Evolutionary conservation across 2,329 filamentous ascomycete genomes (phyloP), one percentile per base, ranked within the genome.

Genomic region (Rhytidhysteron rufulum): DNA sequence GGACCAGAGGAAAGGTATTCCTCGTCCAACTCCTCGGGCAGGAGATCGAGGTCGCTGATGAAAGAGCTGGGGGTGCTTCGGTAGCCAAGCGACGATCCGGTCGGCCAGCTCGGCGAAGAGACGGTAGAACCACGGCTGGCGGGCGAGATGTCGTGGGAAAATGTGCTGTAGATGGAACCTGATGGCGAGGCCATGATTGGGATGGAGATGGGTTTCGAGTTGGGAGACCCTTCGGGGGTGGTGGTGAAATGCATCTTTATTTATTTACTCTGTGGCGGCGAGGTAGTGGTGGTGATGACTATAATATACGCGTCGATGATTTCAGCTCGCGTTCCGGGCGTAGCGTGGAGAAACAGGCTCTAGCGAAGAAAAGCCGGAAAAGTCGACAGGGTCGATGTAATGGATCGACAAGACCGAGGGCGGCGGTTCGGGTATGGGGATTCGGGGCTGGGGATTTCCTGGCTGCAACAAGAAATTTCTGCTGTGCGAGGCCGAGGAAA

Each of bases 11-110:
- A 13, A 25, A 37, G 25, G 19, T n/a, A 49, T 25, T 57, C 53
- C 48, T 63, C 60, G 42, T 65, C 56, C 22, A 60, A 51, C 49
- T 65, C 61, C 34, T 65, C 63, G 25, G 59, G 59, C 44, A 68
- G 67, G 39, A 68, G 61, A 44, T 68, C 65, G 34, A 52, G 63
- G 50, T 68, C 65, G 41, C 60, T 65, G 52, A 68, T 66, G 57
- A 63, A 68, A 43, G 65, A 64, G 41, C 58, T 63, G 17, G 65
- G 63, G 4, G 59, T 49, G 50, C 53, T 61, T 49, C 57, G 56
- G 45, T 60, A 59, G 38, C 57, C 57, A 9, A 68, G 63, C 15
- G 60, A 61, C 24, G 57, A 55, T 17, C 63, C 61, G 2, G 57
- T 58, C 8, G 65, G 65, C 65, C 65, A 68, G 39, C 60, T 65